These are phyloP conservation scores for Pythium periplocum DNA, from an alignment of 352 stramenopile genomes.

Conservation along the genomic window DNA sequence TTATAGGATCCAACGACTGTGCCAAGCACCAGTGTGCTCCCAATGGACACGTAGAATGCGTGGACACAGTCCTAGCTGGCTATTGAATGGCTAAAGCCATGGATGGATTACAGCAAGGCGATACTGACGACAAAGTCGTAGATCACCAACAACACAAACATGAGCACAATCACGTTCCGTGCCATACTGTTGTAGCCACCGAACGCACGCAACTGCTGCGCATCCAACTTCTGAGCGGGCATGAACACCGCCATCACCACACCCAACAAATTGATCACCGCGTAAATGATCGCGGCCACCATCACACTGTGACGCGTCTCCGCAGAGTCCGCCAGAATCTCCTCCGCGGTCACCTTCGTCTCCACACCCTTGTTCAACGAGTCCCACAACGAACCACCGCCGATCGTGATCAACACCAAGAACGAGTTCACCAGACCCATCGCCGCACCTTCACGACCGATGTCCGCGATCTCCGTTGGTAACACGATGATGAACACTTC, in stretches of 20 bases:
- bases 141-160: slow-evolving; percentile 5
- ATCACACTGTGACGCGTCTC: slow-evolving; percentile 6
- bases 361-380: slow-evolving; percentile 21
- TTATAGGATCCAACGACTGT: too few relatives aligned
- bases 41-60: too few relatives aligned
- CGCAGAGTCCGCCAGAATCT: slow-evolving; percentile 4
- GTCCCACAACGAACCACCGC: slow-evolving; percentile 19
- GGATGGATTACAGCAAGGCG: background rate
- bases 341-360: slow-evolving; percentile 7
- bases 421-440: slow-evolving; percentile 49
- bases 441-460: slow-evolving; percentile 48
- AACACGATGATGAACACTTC: slow-evolving; percentile 36
- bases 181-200: too few relatives aligned
- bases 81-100: too few relatives aligned
- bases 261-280: slow-evolving; percentile 16
- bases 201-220: slow-evolving; percentile 30
- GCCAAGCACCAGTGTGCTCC: too few relatives aligned
- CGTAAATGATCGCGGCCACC: slow-evolving; percentile 1
- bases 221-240: slow-evolving; percentile 38
- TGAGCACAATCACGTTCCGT: background rate
- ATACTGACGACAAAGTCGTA: slow-evolving; percentile 6
- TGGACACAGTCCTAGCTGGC: too few relatives aligned
- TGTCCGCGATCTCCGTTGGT: slow-evolving; percentile 47
- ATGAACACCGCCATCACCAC: slow-evolving; percentile 15
- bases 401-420: slow-evolving; percentile 29